A percentile compares a stretch with the other conserved stretches of the same genome.
phyloP scores from a whole-genome alignment of 306 rosid species.

The Hippophae gyantsensis region DNA sequence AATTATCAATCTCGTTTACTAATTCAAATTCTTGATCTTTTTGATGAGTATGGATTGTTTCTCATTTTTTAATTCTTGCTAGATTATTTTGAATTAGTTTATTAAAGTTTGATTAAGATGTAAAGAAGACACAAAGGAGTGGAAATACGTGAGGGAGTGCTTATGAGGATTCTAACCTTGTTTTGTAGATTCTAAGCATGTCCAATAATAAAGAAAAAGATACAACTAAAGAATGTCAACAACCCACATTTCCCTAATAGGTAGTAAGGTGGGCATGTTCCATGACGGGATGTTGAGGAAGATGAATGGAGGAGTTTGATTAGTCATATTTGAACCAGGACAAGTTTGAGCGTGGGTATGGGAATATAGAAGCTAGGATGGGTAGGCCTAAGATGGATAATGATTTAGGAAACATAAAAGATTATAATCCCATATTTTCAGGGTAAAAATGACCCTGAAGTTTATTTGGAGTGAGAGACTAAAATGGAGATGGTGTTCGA shows the following conservation, averaged over 20 bases:
- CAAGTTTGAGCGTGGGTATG: neutral
- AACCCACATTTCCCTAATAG: no score
- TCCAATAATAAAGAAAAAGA: no score
- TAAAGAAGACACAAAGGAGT: neutral
- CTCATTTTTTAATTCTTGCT: neutral
- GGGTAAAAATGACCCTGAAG: slow-evolving; percentile 2
- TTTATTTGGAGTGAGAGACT: neutral
- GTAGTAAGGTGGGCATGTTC: no score
- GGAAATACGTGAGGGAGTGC: neutral
- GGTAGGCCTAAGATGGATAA: no score
- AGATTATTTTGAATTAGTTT: neutral
- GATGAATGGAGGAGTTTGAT: no score
- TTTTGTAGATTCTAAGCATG: neutral
- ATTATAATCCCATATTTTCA: neutral
- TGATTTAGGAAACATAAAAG: neutral
- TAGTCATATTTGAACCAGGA: no score
- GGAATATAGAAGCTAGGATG: no score
- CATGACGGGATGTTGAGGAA: neutral
- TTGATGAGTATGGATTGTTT: neutral
- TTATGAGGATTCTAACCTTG: no score
- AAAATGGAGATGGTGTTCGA: no score
- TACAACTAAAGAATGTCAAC: no score
- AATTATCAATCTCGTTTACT: no score
- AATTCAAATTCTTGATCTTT: neutral
- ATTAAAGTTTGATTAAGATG: neutral